A percentile compares a stretch with the other conserved stretches of the same genome.
These are phyloP conservation scores for Apiotrichum akiyoshidainum DNA, from an alignment of 1,284 basidiomycete genomes.

Conservation along the genomic window DNA sequence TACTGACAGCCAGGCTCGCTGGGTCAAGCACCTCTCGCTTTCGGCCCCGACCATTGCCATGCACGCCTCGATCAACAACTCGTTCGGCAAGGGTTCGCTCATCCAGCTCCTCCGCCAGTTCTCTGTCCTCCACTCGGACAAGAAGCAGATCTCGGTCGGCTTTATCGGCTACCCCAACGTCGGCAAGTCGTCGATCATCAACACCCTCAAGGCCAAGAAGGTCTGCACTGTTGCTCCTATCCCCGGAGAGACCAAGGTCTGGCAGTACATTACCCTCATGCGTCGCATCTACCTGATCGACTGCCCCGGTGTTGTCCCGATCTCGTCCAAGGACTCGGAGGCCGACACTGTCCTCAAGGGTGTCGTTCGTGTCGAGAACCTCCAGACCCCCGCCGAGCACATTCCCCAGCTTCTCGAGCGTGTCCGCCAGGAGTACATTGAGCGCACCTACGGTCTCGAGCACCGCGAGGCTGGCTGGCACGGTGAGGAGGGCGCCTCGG, in stretches of 20 bases:
- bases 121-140: conserved; percentile 93
- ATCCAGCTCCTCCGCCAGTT: conserved; percentile 97
- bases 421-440: conserved; percentile 88
- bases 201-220: conserved; percentile 97
- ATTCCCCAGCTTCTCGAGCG: conserved; percentile 82
- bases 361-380: conserved; percentile 92
- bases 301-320: conserved; percentile 96
- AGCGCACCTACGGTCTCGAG: conserved; percentile 80
- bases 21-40: conserved; percentile 92
- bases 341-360: conserved; percentile 94
- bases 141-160: conserved; percentile 98
- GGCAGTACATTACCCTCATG: conserved; percentile 99
- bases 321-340: conserved; percentile 83
- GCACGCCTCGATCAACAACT: conserved; percentile 98
- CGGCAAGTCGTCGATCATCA: conserved; percentile 96
- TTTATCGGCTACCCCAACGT: conserved; percentile 99
- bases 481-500: conserved; percentile 60
- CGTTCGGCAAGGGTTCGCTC: conserved; percentile 96
- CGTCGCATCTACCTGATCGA: conserved; percentile 97
- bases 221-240: conserved; percentile 96
- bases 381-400: conserved; percentile 90
- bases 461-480: conserved; percentile 56
- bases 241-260: conserved; percentile 98
- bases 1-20: conserved; percentile 68
- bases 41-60: conserved; percentile 95